Base-by-base conservation (phyloP, 75 land plant genomes). In the Isoetes taiwanensis region DNA sequence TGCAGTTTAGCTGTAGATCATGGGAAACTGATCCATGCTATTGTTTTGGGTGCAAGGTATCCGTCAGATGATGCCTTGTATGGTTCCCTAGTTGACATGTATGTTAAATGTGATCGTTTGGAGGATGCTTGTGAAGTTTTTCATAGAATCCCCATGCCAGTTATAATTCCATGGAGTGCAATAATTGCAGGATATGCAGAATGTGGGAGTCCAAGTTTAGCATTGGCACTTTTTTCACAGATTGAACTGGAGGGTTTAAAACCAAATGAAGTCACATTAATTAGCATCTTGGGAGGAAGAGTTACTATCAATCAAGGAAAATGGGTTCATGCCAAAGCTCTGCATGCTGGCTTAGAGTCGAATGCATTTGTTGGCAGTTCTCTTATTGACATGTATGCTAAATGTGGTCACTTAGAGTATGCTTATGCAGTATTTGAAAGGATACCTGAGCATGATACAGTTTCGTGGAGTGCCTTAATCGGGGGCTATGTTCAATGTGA, bases 391-490 rank as follows among this genome's bases (percentile, higher is more conserved):
- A 59, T 72, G 74, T 72, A 72, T 28, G 56, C 62, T 3, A 65
- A 59, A 32, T 72, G 68, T 58, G 74, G 69, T 19, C 41, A 16
- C 26, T 12, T 72, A 1, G 58, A 54, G 1, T 32, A 11, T 48
- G 63, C 68, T 27, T n/a, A n/a, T n/a, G n/a, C n/a, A n/a, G 55
- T 52, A 3, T 52, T 52, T 23, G 21, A 19, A 2, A 2, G 25
- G n/a, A 71, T 67, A 9, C 3, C 1, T 34, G 16, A 32, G 6
- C 64, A 63, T 50, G 66, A 78, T 53, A 17, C 53, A 16, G 58
- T 71, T 17, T 70, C 81, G 27, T 78, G 81, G 81, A 78, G 40
- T 32, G 61, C 34, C 16, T 66, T 78, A 34, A 65, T 63, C 30
- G 46, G 27, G 25, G 73, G 54, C 0, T 74, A 64, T 55, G 34